Conservation (phyloP, 2,329 filamentous ascomycete species). For the Diaporthe amygdali region DNA sequence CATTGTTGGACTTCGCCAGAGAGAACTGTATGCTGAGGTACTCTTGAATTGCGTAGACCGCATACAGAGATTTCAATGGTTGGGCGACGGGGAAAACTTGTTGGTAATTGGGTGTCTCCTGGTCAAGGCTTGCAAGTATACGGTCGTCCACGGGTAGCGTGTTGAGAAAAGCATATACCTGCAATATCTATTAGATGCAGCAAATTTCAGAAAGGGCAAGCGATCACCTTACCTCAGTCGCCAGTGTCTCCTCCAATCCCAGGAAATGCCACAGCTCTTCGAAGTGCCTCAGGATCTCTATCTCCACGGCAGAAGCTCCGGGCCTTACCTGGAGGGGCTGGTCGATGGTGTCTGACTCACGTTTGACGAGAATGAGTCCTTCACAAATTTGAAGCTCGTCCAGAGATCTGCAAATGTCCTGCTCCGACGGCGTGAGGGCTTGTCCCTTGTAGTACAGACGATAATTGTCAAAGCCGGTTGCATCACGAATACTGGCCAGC, state of each 20-base stretch:
- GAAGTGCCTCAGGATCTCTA: conserved; percentile 82
- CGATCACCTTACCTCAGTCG: conserved; percentile 61
- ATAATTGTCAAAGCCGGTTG: conserved; percentile 79
- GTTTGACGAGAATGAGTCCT: conserved; percentile 70
- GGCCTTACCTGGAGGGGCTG: conserved; percentile 51
- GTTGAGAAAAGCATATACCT: conserved; percentile 74
- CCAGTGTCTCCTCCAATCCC: conserved; percentile 72
- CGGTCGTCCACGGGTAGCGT: conserved; percentile 72
- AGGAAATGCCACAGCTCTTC: conserved; percentile 83
- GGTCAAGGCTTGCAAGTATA: conserved; percentile 64
- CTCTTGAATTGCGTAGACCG: conserved; percentile 68
- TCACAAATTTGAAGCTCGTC: conserved; percentile 70
- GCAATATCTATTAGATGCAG: conserved; percentile 26
- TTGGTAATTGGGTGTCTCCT: conserved; percentile 54
- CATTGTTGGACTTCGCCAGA: conserved; percentile 28
- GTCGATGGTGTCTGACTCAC: conserved; percentile 53
- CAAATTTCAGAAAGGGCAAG: neutral
- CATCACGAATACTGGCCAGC: conserved; percentile 67
- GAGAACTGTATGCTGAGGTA: conserved; percentile 55
- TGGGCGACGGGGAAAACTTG: conserved; percentile 72
- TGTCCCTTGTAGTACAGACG: conserved; percentile 74
- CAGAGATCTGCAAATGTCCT: conserved; percentile 65
- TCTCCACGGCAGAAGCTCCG: conserved; percentile 70
- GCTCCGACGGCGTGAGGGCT: conserved; percentile 65
- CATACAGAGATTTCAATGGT: conserved; percentile 77